Evolutionary conservation across 1,284 basidiomycete species (phyloP), one percentile per base, ranked within the genome.

Genomic region (Ceratobasidium theobromae): DNA sequence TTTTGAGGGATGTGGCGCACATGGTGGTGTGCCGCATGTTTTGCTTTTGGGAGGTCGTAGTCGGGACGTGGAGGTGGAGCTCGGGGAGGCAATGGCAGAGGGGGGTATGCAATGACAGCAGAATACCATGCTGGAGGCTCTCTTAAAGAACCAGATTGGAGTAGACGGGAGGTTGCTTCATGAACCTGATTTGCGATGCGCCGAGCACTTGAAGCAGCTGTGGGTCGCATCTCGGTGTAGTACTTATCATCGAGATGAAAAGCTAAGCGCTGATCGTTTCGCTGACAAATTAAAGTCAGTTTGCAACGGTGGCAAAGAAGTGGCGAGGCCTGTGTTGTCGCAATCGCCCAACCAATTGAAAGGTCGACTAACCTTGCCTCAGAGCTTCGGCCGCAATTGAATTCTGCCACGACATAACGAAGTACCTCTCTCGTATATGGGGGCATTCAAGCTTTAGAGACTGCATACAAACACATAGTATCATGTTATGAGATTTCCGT

Each of bases 131-230:
- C 82, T 51, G 96, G 95, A 71, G 88, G 86, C 23, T 80, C 74
- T 71, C 83, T 81, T 68, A 95, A 77, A 72, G 86, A 85, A 57
- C 85, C 80, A 52, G 85, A 85, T 55, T 86, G 84, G 74, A 95
- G 82, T 58, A 98, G 82, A 66, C 95, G 89, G 49, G 91, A 88
- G 54, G 93, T 88, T 68, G 91, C 87, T 75, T 91, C 86, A 76
- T 95, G 93, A 16, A 98, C 93, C 76, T 96, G 92, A 66, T 84
- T 85, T 33, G 95, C 88, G 73, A 96, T 84, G 70, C 91, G 83
- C 69, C 95, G 87, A 51, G 88, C 60, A 16, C 46, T 65, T 65
- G 25, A 67, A 35, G 4, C 3, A 35, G 38, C 45, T 40, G 52
- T 51, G 16, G 48, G 33, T 9, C 49, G 66, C 49, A 58, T 62